Evolutionary conservation across 2,329 filamentous ascomycete genomes (phyloP), one percentile per base, ranked within the genome.

Genomic region (Bipolaris sorokiniana): DNA sequence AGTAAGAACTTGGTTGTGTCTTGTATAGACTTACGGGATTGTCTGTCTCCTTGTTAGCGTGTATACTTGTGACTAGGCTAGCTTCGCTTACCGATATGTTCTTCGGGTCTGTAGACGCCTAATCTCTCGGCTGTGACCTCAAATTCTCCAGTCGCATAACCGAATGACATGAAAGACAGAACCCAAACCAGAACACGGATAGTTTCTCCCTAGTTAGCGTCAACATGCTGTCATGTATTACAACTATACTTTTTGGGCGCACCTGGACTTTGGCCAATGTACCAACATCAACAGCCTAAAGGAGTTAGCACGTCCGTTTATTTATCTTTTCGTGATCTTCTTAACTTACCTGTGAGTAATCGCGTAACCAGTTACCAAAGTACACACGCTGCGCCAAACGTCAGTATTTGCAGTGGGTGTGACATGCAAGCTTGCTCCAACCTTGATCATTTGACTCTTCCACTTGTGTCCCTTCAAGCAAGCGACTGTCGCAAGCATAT

Each of bases 101-200:
- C 83, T 56, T 83, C 81, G 15, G 82, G 82, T 31, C 81, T 64
- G 48, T 77, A 76, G 3, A 71, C 69, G 31, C 83, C 83, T 7
- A 85, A 75, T 36, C 83, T 73, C 37, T 84, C 82, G 3, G 78
- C 70, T 0, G 83, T 85, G 41, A 85, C 83, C 63, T 85, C 83
- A 58, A 85, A 85, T 61, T 85, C 83, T 50, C 77, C 79, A 15
- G 83, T 85, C 7, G 82, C 83, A 67, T 84, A 85, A 16, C 83
- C 83, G 63, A 85, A 85, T 42, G 78, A 79, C 78, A 85, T 82
- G 71, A 84, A 84, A 2, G 79, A 82, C 56, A 85, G 72, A 11
- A 85, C 79, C 74, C 82, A 83, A 16, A 85, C 80, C 33, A 85
- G 78, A 50, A 84, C 77, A 33, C 83, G 80, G 42, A 85, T 82